Evolutionary conservation across 139 green algal species (phyloP).

Genomic region (Astrephomene gubernaculifera): DNA sequence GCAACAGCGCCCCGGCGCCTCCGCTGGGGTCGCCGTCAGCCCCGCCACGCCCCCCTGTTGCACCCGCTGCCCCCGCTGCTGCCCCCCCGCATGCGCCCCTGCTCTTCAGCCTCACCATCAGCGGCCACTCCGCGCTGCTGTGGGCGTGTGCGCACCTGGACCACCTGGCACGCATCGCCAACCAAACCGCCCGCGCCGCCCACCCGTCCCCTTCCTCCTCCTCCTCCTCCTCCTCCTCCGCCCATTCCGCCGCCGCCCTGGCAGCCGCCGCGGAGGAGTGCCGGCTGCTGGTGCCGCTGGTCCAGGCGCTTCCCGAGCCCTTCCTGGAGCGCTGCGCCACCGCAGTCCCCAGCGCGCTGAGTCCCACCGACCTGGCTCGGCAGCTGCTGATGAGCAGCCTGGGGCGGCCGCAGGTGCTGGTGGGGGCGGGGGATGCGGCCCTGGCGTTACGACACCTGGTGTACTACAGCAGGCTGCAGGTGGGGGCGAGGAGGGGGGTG

Average conservation of each 20-base stretch:
- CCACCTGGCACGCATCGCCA: not conserved
- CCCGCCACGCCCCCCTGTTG: no score
- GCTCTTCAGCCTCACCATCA: not conserved
- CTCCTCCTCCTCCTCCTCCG: not conserved
- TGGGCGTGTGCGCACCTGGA: conserved; percentile 30
- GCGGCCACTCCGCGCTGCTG: not conserved
- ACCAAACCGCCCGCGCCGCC: not conserved
- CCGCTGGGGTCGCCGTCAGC: not conserved
- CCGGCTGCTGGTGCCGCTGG: conserved; percentile 8
- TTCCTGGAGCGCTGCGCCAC: conserved; percentile 16
- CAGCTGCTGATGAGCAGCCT: conserved; percentile 22
- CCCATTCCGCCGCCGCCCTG: not conserved
- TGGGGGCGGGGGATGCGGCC: not conserved
- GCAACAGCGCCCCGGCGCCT: not conserved
- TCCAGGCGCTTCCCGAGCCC: conserved; percentile 7
- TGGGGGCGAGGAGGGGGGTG: not conserved
- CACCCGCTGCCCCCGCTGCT: no score
- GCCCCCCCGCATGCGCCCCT: not conserved
- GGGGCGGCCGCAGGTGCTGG: not conserved
- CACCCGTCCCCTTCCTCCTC: not conserved
- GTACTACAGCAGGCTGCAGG: not conserved
- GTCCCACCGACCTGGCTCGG: not conserved
- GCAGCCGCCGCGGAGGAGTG: not conserved
- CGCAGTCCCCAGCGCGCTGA: not conserved
- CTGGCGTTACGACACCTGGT: conserved; percentile 15